phyloP scores from a whole-genome alignment of 225 moss, liverwort and hornwort genomes.

The Physcomitrellopsis africana region DNA sequence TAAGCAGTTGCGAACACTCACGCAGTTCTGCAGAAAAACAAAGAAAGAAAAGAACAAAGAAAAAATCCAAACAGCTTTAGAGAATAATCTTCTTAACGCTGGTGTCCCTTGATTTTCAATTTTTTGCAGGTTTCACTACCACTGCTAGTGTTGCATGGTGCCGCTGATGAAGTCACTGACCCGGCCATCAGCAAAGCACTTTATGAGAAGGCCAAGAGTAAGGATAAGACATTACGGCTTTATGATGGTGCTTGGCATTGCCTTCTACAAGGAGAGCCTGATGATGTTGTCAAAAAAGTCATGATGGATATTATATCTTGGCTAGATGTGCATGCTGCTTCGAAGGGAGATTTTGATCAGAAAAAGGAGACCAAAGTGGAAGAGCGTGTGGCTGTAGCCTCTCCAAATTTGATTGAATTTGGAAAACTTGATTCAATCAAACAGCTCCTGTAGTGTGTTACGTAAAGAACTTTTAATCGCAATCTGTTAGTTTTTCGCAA shows the following conservation, averaged over 20 bases:
- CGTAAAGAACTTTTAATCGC: too few species aligned
- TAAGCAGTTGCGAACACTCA: neutral
- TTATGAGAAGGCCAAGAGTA: conserved; percentile 59
- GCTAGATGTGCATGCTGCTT: conserved; percentile 63
- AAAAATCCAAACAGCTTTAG: neutral
- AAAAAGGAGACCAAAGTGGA: conserved; percentile 35
- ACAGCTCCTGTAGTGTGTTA: conserved; percentile 28
- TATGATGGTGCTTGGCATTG: conserved; percentile 92
- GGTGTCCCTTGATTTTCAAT: neutral
- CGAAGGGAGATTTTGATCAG: conserved; percentile 34
- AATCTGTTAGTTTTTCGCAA: too few species aligned
- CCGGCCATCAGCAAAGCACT: conserved; percentile 78
- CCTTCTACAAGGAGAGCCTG: conserved; percentile 88
- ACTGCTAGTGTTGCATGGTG: conserved; percentile 85
- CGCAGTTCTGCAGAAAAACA: neutral
- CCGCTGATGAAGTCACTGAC: conserved; percentile 88
- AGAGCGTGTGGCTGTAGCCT: conserved; percentile 32
- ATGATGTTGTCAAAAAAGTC: conserved; percentile 66
- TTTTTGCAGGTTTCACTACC: conserved; percentile 80
- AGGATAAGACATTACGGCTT: conserved; percentile 69
- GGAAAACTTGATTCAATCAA: conserved; percentile 39
- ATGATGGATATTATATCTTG: conserved; percentile 79
- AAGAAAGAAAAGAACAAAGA: too few species aligned
- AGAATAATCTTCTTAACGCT: neutral
- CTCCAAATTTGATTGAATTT: conserved; percentile 52